Percentiles rank a stretch among this genome's conserved stretches.
Evolutionary conservation across 306 rosid species (phyloP).

Genomic region (Sphenostylis stenocarpa): DNA sequence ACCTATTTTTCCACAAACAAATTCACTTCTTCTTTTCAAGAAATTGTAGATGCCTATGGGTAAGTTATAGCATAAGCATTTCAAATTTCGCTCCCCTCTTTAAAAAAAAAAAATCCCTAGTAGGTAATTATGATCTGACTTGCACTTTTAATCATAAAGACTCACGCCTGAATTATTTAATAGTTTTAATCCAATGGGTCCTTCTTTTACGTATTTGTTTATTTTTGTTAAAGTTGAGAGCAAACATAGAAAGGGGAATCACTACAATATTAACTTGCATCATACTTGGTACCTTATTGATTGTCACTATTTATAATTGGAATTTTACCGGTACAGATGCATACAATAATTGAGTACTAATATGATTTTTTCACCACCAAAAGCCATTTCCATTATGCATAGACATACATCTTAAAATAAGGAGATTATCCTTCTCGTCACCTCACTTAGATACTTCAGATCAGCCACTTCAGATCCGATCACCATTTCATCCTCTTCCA

Average conservation of each 20-base stretch:
- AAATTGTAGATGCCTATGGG: constrained; percentile 90
- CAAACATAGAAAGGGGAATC: not conserved
- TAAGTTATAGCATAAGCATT: constrained; percentile 39
- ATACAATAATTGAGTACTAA: too few relatives aligned
- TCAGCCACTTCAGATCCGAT: too few relatives aligned
- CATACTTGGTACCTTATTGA: not conserved
- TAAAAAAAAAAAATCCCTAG: not conserved
- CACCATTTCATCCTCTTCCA: too few relatives aligned
- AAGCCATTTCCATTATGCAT: too few relatives aligned
- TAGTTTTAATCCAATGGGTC: not conserved
- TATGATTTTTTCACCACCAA: too few relatives aligned
- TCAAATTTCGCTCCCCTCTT: not conserved
- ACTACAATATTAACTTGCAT: not conserved
- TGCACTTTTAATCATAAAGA: not conserved
- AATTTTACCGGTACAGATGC: too few relatives aligned
- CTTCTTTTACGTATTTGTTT: not conserved
- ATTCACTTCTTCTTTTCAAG: constrained; percentile 74
- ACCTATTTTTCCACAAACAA: constrained; percentile 72
- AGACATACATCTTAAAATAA: too few relatives aligned
- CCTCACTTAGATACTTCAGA: too few relatives aligned
- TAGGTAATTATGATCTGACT: constrained; percentile 2
- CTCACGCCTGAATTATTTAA: not conserved
- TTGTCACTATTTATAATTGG: too few relatives aligned
- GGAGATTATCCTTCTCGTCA: too few relatives aligned
- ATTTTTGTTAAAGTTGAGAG: not conserved